Conservation (phyloP, 108 stramenopile species). For the Stephanodiscus triporus region DNA sequence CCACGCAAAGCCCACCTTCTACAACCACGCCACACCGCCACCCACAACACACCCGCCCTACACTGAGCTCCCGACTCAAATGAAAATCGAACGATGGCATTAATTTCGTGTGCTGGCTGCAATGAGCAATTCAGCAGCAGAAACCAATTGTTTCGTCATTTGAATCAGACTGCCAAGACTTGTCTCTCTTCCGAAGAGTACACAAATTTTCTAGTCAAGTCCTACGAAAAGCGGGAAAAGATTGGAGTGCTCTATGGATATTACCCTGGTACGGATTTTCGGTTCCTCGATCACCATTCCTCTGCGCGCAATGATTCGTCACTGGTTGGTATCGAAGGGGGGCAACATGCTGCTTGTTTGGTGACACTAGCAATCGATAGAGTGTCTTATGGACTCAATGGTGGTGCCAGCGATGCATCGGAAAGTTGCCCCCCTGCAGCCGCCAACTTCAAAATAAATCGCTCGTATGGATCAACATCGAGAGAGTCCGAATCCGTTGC, state of each 20-base stretch:
- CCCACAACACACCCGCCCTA: neutral
- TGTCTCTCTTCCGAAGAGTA: slow-evolving; percentile 68
- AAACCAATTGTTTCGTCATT: slow-evolving; percentile 73
- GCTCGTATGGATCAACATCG: slow-evolving; percentile 67
- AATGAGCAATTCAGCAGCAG: slow-evolving; percentile 55
- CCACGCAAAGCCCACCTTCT: too few relatives aligned
- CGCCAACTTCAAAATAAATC: slow-evolving; percentile 54
- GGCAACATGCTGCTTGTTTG: slow-evolving; percentile 61
- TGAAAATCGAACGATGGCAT: slow-evolving; percentile 11
- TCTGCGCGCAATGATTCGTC: neutral
- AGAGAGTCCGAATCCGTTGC: slow-evolving; percentile 49
- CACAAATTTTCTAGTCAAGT: slow-evolving; percentile 52
- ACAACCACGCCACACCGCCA: neutral
- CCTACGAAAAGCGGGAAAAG: slow-evolving; percentile 53
- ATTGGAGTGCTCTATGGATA: slow-evolving; percentile 77
- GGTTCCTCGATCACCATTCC: slow-evolving; percentile 4
- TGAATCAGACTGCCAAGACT: slow-evolving; percentile 59
- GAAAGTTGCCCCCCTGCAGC: slow-evolving; percentile 13
- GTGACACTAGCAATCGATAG: slow-evolving; percentile 57
- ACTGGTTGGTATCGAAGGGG: slow-evolving; percentile 28
- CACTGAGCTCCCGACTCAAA: neutral
- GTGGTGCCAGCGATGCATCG: slow-evolving; percentile 8
- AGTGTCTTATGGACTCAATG: slow-evolving; percentile 36
- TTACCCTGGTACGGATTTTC: slow-evolving; percentile 47
- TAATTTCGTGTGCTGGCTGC: slow-evolving; percentile 65